Conservation (phyloP, 441 rosid species). For the Bruguiera hainesii region DNA sequence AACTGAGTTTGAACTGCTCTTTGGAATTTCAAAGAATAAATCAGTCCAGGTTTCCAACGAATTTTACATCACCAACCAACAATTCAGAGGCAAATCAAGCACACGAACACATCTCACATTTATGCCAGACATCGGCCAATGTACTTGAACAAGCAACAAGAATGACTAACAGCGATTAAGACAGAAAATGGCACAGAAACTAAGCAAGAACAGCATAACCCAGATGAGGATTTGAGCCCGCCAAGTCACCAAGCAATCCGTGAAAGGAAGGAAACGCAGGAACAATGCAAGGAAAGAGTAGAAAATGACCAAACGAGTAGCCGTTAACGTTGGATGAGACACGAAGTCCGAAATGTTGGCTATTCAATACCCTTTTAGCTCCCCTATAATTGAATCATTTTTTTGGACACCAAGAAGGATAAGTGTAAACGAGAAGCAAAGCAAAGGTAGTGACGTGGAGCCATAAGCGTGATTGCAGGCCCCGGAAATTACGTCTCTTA, state of each 20-base stretch:
- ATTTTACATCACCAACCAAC: too few species aligned
- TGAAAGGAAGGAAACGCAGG: not conserved
- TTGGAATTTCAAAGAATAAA: too few species aligned
- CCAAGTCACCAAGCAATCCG: slow-evolving; percentile 4
- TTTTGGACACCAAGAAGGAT: slow-evolving; percentile 11
- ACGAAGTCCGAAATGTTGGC: slow-evolving; percentile 12
- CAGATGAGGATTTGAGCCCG: slow-evolving; percentile 23
- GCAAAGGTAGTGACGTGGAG: slow-evolving; percentile 38
- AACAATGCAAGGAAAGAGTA: not conserved
- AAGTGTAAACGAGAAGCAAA: slow-evolving; percentile 2
- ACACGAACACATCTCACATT: not conserved
- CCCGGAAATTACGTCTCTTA: slow-evolving; percentile 46
- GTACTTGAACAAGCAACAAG: not conserved
- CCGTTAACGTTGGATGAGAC: slow-evolving; percentile 14
- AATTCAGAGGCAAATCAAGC: too few species aligned
- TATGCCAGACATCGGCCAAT: not conserved
- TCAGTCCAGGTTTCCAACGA: too few species aligned
- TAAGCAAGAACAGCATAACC: slow-evolving; percentile 24
- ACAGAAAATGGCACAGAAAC: not conserved
- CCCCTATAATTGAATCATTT: slow-evolving; percentile 30
- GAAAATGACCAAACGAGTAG: slow-evolving; percentile 5
- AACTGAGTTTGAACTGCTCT: too few species aligned
- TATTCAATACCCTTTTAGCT: slow-evolving; percentile 13
- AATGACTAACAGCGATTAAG: not conserved
- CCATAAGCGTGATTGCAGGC: slow-evolving; percentile 34